Conservation (phyloP, 768 basidiomycete species). For the Porphyrellus cyaneotinctus region DNA sequence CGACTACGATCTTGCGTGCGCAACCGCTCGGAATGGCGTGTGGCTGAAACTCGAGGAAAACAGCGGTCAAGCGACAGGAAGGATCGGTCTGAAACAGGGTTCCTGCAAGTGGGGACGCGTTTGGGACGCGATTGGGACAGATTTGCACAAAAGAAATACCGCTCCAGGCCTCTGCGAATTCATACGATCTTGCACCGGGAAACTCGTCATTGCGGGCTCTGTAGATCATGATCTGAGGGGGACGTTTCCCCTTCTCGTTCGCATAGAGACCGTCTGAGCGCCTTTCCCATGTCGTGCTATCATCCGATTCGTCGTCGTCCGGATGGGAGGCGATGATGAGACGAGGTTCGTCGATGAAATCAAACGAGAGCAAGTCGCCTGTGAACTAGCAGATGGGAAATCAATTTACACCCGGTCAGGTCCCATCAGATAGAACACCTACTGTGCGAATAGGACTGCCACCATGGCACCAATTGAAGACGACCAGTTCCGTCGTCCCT, state of each 20-base stretch:
- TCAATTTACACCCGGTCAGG: not conserved
- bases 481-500: slow-evolving; percentile 28
- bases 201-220: slow-evolving; percentile 6
- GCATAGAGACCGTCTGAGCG: slow-evolving; percentile 31
- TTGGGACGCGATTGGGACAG: slow-evolving; percentile 44
- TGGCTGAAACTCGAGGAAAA: slow-evolving; percentile 41
- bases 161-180: slow-evolving; percentile 53
- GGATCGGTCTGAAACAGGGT: slow-evolving; percentile 60
- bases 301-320: slow-evolving; percentile 32
- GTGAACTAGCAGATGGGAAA: slow-evolving; percentile 17
- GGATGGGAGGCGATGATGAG: slow-evolving; percentile 28
- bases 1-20: slow-evolving; percentile 44
- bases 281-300: slow-evolving; percentile 28
- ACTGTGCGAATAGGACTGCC: slow-evolving; percentile 28
- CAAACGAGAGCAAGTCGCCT: slow-evolving; percentile 31
- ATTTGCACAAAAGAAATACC: slow-evolving; percentile 43
- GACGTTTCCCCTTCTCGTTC: slow-evolving; percentile 29
- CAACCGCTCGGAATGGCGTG: slow-evolving; percentile 32
- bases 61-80: slow-evolving; percentile 43
- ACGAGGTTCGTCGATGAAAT: slow-evolving; percentile 25
- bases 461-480: slow-evolving; percentile 31
- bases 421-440: slow-evolving; percentile 1
- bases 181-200: slow-evolving; percentile 35
- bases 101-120: slow-evolving; percentile 34
- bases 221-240: slow-evolving; percentile 26